A percentile compares a stretch with the other conserved stretches of the same genome.
Conservation (phyloP, 129 eudicot species). For the Sambucus nigra region DNA sequence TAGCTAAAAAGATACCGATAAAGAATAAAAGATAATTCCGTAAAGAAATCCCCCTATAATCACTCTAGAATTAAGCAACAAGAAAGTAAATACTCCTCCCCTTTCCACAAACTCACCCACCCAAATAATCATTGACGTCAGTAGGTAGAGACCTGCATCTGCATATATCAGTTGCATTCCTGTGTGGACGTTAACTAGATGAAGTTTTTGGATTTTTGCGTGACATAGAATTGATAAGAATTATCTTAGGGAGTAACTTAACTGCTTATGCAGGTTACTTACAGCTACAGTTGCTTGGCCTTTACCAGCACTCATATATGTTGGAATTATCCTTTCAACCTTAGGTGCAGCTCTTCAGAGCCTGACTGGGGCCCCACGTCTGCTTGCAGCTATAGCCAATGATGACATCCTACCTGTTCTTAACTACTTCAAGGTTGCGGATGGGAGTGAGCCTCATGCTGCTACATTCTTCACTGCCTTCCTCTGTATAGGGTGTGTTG, state of each 20-base stretch:
- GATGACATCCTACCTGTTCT: constrained; percentile 97
- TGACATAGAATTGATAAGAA: too few species aligned
- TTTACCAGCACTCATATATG: constrained; percentile 66
- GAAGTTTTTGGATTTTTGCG: too few species aligned
- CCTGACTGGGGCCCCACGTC: constrained; percentile 95
- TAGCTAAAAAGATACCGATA: too few species aligned
- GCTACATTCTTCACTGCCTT: constrained; percentile 97
- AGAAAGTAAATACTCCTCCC: too few species aligned
- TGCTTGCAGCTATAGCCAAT: constrained; percentile 96
- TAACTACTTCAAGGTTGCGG: constrained; percentile 90
- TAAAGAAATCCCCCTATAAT: too few species aligned
- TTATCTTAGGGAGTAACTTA: constrained; percentile 8
- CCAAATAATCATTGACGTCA: too few species aligned
- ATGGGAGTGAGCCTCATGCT: constrained; percentile 83
- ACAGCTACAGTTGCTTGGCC: constrained; percentile 99
- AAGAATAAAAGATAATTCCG: too few species aligned
- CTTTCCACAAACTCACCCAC: too few species aligned
- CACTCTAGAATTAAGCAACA: too few species aligned
- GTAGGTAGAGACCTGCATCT: too few species aligned
- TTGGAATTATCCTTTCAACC: constrained; percentile 96
- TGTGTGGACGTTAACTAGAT: too few species aligned
- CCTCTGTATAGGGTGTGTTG: constrained; percentile 84
- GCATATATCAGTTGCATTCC: too few species aligned
- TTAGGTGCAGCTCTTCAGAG: constrained; percentile 98
- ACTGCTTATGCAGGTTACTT: constrained; percentile 63